Percentiles rank a stretch among this genome's conserved stretches.
Evolutionary conservation across 371 early-diverging fungal species (phyloP).

Genomic region (Mortierella polycephala): DNA sequence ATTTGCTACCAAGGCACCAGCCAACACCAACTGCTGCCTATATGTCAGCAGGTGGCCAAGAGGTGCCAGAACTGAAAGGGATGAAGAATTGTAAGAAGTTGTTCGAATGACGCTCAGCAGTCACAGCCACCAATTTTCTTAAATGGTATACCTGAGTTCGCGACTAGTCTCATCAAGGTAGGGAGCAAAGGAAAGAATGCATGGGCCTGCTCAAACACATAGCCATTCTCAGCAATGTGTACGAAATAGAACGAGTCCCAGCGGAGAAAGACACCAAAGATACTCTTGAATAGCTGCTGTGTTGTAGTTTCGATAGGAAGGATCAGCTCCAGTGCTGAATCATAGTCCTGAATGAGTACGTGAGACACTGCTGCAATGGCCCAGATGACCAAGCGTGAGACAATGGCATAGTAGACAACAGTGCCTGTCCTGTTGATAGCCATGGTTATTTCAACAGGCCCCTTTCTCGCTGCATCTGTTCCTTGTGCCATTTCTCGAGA

Average conservation of each 20-base stretch:
- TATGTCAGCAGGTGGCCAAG: constrained; percentile 53
- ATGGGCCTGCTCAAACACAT: constrained; percentile 88
- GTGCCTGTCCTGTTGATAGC: constrained; percentile 17
- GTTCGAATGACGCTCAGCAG: constrained; percentile 2
- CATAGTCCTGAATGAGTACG: constrained; percentile 64
- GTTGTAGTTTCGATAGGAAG: constrained; percentile 34
- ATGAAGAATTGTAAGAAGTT: constrained; percentile 1
- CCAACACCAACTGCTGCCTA: constrained; percentile 61
- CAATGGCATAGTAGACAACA: constrained; percentile 41
- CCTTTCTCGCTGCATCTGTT: constrained; percentile 2
- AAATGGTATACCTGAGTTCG: constrained; percentile 56
- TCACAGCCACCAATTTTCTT: background rate
- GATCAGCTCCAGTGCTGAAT: constrained; percentile 60
- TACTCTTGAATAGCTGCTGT: constrained; percentile 29
- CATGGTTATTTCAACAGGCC: background rate
- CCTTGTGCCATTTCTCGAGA: constrained; percentile 8
- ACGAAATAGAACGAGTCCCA: constrained; percentile 96
- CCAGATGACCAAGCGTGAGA: constrained; percentile 53
- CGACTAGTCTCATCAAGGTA: constrained; percentile 61
- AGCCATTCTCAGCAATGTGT: constrained; percentile 84
- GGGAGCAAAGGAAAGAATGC: constrained; percentile 95
- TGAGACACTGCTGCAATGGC: constrained; percentile 57
- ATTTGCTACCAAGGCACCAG: constrained; percentile 81
- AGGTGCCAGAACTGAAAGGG: constrained; percentile 29
- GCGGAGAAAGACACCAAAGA: constrained; percentile 73